Base-by-base conservation (phyloP, 2,329 filamentous ascomycete genomes). In the Orbilia ellipsospora region DNA sequence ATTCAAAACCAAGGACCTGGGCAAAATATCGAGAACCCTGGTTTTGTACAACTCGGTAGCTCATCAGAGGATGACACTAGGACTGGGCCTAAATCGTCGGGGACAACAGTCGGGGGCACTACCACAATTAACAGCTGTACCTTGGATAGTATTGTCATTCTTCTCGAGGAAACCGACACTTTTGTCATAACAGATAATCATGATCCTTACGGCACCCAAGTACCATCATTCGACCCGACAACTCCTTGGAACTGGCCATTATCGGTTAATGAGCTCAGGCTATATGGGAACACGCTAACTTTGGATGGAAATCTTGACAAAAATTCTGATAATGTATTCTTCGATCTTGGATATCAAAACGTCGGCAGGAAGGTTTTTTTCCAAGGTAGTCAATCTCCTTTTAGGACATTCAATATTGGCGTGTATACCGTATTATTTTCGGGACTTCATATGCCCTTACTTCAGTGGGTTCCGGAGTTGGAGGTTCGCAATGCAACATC, bases 391-490 rank as follows among this genome's bases (percentile, higher is more conserved):
- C 7, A 48, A 48, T 1, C 7, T 1, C 7, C 44, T 4, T 13
- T 13, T 15, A 15, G 16, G 16, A 7, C 10, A 2, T 36, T 36
- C 31, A 10, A 36, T 36, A 10, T 36, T 6, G 31, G 31, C 31
- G 1, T 7, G 8, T 36, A 6, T 10, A 2, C 5, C 16, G 48
- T 52, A 23, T 12, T 68, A 61, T 55, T 15, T 18, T 20, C n/a
- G n/a, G 64, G 64, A 31, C 5, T 68, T 31, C 16, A 20, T 0
- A 28, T 61, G 55, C 8, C 26, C 1, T 48, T 44, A 4, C 54
- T 68, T 26, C n/a, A 45, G 16, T 51, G 26, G 44, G 28, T 55
- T n/a, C 45, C 64, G n/a, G 31, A 61, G 1, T 6, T 68, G 0
- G 57, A 62, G 15, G 16, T 70, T 45, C 59, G 18, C 5, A 36